Evolutionary conservation across 768 basidiomycete genomes (phyloP), one percentile per base, ranked within the genome.

Genomic region (Lactarius hatsudake): DNA sequence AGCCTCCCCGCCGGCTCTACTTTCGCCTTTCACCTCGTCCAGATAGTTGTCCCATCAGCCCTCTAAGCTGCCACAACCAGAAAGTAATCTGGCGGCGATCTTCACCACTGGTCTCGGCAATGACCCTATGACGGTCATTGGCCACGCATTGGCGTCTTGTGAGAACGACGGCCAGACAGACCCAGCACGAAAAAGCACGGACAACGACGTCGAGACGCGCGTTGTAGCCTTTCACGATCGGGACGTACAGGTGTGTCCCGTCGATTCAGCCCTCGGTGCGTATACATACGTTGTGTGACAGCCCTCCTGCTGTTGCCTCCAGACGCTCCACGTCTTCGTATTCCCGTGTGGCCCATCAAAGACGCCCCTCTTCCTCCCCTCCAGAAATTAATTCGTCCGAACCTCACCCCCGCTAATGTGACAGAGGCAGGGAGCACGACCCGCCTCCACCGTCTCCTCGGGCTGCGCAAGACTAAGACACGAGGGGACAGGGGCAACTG

Each of bases 311-410:
- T 28, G 45, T 20, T 34, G 23, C 61, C 5, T 26, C 30, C 56
- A 32, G n/a, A 7, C 45, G 28, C n/a, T 42, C 61, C 3, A 53
- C 45, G 45, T 53, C 61, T 23, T 62, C 43, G 1, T 26, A 9
- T 3, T 62, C 65, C 36, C 26, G 17, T 5, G 42, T 20, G 23
- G 4, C 54, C 3, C 26, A 30, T 57, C 65, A 10, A 66, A 51
- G 15, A 62, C 61, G 1, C 61, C 65, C 1, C 43, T 66, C 18
- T 62, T 66, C 38, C 65, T 66, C 53, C 18, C 62, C 30, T 56
- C 58, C 59, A 7, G 34, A 36, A 36, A 36, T 0, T 23, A 0
- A 10, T 43, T 5, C 42, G 2, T 36, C 4, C 20, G 15, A 54
- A 36, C 36, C 20, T 36, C 43, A 18, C 17, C n/a, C 48, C 40